phyloP scores from a whole-genome alignment of 192 early-diverging fungal genomes.

The Podochytrium sp. region DNA sequence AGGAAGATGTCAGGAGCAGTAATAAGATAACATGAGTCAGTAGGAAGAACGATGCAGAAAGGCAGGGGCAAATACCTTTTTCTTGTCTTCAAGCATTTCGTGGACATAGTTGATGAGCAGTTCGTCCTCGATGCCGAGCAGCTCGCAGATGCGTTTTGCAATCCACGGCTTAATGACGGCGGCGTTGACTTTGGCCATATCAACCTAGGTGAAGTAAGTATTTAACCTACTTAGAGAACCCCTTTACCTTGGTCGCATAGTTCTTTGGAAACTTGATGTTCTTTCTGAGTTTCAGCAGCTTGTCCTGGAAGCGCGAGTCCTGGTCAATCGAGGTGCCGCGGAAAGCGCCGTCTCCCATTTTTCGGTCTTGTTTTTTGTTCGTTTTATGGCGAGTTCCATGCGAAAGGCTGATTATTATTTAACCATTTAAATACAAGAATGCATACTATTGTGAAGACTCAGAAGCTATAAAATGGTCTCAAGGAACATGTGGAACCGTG shows the following conservation, averaged over 20 bases:
- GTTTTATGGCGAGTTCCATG: too few relatives aligned
- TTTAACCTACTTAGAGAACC: neutral
- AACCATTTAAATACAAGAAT: too few relatives aligned
- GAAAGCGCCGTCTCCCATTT: conserved; percentile 30
- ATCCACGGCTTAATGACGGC: conserved; percentile 91
- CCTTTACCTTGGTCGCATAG: conserved; percentile 71
- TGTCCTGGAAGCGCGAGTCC: conserved; percentile 79
- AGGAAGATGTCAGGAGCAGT: neutral
- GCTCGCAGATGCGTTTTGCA: conserved; percentile 63
- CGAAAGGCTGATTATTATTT: too few relatives aligned
- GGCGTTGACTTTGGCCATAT: conserved; percentile 88
- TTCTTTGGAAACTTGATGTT: conserved; percentile 80
- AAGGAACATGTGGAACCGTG: too few relatives aligned
- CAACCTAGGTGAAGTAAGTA: conserved; percentile 59
- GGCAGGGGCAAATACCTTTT: neutral
- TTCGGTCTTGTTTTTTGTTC: too few relatives aligned
- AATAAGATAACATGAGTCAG: neutral
- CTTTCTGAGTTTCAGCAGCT: conserved; percentile 80
- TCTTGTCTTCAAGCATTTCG: conserved; percentile 76
- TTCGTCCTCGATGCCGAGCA: conserved; percentile 94
- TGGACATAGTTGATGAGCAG: conserved; percentile 86
- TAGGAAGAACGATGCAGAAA: neutral
- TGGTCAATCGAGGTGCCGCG: conserved; percentile 73
- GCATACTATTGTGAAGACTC: too few relatives aligned
- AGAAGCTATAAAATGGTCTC: too few relatives aligned